A percentile compares a stretch with the other conserved stretches of the same genome.
Evolutionary conservation across 2,329 filamentous ascomycete genomes (phyloP).

Genomic region (Nigrospora osmanthi): DNA sequence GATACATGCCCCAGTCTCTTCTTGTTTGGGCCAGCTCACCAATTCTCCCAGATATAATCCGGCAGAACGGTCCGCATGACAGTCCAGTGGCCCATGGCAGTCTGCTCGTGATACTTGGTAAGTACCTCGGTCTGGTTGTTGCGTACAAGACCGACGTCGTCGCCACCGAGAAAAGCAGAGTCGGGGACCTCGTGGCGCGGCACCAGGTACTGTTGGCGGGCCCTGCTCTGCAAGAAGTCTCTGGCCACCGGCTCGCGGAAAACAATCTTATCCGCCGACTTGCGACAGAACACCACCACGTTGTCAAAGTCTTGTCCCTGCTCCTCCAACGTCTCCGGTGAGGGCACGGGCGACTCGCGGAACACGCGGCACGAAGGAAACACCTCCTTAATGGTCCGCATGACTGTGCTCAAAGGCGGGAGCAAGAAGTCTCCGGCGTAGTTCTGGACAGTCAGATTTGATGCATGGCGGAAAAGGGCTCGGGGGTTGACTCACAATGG

Average conservation of each 20-base stretch:
- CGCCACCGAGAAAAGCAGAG: slow-evolving; percentile 34
- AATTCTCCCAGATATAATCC: slow-evolving; percentile 74
- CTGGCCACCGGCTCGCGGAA: slow-evolving; percentile 59
- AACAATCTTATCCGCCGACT: slow-evolving; percentile 40
- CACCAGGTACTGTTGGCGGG: slow-evolving; percentile 61
- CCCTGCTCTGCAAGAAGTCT: slow-evolving; percentile 67
- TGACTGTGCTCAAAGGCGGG: slow-evolving; percentile 67
- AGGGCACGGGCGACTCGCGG: slow-evolving; percentile 60
- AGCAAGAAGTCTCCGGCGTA: slow-evolving; percentile 85
- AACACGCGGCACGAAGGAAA: slow-evolving; percentile 91
- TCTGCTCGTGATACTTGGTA: slow-evolving; percentile 63
- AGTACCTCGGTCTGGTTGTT: slow-evolving; percentile 60
- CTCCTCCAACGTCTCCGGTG: slow-evolving; percentile 36
- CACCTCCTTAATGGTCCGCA: slow-evolving; percentile 72
- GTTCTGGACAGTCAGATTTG: slow-evolving; percentile 48
- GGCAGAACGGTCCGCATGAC: slow-evolving; percentile 87
- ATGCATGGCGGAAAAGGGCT: not conserved
- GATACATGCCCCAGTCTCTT: too few relatives aligned
- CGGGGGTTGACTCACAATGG: slow-evolving; percentile 57
- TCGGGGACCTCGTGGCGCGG: slow-evolving; percentile 64
- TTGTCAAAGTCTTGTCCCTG: slow-evolving; percentile 74
- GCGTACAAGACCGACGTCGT: slow-evolving; percentile 45
- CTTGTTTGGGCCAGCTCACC: slow-evolving; percentile 42
- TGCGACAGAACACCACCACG: slow-evolving; percentile 91
- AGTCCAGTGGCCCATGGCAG: slow-evolving; percentile 78